Base-by-base conservation (phyloP, 768 basidiomycete species). In the Boletus sensibilis region DNA sequence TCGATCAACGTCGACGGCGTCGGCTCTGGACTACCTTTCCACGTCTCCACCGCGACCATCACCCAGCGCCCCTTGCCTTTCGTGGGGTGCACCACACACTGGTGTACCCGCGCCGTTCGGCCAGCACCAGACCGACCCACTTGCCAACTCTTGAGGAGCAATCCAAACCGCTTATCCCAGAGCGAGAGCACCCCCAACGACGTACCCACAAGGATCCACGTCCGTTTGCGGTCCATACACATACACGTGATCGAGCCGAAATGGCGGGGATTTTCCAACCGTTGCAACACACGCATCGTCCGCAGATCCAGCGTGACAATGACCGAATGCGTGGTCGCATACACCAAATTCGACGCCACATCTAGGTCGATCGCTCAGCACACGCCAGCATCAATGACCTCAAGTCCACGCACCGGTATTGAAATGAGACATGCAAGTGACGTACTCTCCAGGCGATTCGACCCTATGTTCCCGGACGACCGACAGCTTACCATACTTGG, bases 121-220 rank as follows among this genome's bases (percentile, higher is more conserved):
- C 83, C 83, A 2, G 76, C 75, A 12, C 79, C 75, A 4, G 82
- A 78, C 7, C 78, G 76, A 11, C 85, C 85, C 8, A 85, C 85
- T 64, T 85, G 84, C 95, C 96, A 98, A 57, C 86, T 91, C 69
- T 90, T 90, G 60, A 98, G 78, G 5, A 89, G 76, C 20, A 98
- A 76, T 1, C 95, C 94, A 62, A 98, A 99, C 11, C 96, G 88
- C 41, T 93, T 84, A 74, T 99, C 97, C 94, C 95, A 99, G 3
- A 99, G 78, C 0, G 90, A 86, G 13, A 98, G 74, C 14, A 88
- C 83, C 6, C 96, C 97, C 2, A 82, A 83, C 3, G 88, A 84
- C 1, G 96, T 97, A 3, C 92, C 96, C 18, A 90, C 86, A 13
- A 97, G 78, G 25, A 96, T 78, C 96, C 96, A 98, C 6, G 90